Base-by-base conservation (phyloP, 106 monocot genomes). In the Apostasia shenzhenica region DNA sequence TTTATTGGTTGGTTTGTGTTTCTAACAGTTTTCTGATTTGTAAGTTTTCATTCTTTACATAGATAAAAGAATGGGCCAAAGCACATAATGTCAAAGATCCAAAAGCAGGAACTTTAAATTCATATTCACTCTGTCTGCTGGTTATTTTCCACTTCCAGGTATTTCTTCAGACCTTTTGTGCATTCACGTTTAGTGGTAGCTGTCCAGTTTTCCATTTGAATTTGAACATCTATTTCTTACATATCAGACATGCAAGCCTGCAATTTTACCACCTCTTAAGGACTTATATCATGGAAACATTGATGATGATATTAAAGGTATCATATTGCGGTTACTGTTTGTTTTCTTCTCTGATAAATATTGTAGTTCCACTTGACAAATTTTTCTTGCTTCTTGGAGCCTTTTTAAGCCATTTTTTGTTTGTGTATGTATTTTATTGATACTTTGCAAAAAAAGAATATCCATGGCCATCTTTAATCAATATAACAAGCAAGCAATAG, bases 31-130 rank as follows among this genome's bases (percentile, higher is more conserved):
- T 70, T 43, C 65, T 73, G 12, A 55, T 65, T 4, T 39, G 45
- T 61, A 46, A 9, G 6, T 5, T 11, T 14, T 1, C 45, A 48
- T 73, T 48, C 67, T 63, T 71, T 10, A 46, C 77, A 61, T 82
- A 95, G 95, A 77, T 77, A 12, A 95, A 95, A 68, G 91, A 88
- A 81, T 91, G 91, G 88, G 95, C 95, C 7, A 95, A 95, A 83
- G 76, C 91, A 70, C 81, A 91, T 54, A 47, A 84, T 55, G 81
- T 95, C 41, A 91, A 91, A 74, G 73, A 95, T 52, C 79, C 95
- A 4, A 95, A 95, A 53, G 50, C 66, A 39, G 91, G 95, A 59
- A 91, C 91, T 56, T 63, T 95, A 14, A 95, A 91, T 78, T 95
- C 95, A 9, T 89, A 82, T 66, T 91, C 95, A 45, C 91, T 95